Evolutionary conservation across 176 grass and related monocot species (phyloP).

Genomic region (Zoysia japonica): DNA sequence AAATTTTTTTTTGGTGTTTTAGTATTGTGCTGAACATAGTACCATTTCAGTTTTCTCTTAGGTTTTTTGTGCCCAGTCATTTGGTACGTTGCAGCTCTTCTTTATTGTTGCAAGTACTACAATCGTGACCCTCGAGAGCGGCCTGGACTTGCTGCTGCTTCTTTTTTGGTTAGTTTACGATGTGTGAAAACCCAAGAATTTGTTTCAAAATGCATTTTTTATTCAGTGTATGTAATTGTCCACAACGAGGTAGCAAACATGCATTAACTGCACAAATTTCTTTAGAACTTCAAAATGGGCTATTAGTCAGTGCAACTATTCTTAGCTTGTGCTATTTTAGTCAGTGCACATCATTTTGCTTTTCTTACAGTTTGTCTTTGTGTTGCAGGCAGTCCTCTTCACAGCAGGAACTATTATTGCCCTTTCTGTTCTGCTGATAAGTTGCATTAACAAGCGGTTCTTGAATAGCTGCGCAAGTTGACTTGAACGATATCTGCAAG

Average conservation of each 20-base stretch:
- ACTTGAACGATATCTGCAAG: slow-evolving; percentile 21
- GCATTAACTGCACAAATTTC: background rate
- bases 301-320: background rate
- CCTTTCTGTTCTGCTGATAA: slow-evolving; percentile 54
- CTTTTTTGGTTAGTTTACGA: slow-evolving; percentile 69
- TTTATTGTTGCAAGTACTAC: slow-evolving; percentile 92
- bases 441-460: slow-evolving; percentile 41
- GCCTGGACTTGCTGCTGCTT: slow-evolving; percentile 79
- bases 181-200: background rate
- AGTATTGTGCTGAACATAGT: slow-evolving; percentile 31
- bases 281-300: background rate
- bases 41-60: slow-evolving; percentile 77
- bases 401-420: slow-evolving; percentile 53
- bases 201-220: background rate
- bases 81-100: slow-evolving; percentile 61
- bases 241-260: background rate
- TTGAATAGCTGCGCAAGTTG: slow-evolving; percentile 37
- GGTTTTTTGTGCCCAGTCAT: slow-evolving; percentile 90
- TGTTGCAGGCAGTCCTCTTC: slow-evolving; percentile 54
- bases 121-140: slow-evolving; percentile 90
- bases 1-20: slow-evolving; percentile 10
- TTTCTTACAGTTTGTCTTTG: slow-evolving; percentile 23
- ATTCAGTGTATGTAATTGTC: background rate
- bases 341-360: background rate
- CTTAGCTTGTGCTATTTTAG: background rate